Conservation (phyloP, 805 yeast genomes). For the Teunomyces lycoperdinae region DNA sequence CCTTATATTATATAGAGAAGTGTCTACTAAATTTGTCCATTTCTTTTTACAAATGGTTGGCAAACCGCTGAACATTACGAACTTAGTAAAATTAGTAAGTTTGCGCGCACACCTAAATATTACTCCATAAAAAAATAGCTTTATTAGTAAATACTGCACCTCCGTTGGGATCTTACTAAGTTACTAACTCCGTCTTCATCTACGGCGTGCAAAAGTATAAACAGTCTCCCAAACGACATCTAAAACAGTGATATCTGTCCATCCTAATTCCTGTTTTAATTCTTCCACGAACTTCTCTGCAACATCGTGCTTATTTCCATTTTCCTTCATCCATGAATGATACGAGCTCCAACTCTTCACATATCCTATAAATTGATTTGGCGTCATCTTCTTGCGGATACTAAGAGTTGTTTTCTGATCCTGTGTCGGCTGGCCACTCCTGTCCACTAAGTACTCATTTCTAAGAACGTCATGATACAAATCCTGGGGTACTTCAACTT, state of each 20-base stretch:
- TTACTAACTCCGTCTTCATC: not conserved
- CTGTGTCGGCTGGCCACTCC: constrained; percentile 16
- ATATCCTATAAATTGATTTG: constrained; percentile 22
- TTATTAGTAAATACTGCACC: not conserved
- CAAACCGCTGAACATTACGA: not conserved
- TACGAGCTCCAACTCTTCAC: constrained; percentile 39
- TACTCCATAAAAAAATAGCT: not conserved
- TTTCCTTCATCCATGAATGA: constrained; percentile 34
- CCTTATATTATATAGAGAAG: not conserved
- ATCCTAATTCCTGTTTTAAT: constrained; percentile 40
- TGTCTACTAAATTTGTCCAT: not conserved
- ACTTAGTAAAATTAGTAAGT: not conserved
- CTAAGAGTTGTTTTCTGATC: constrained; percentile 18
- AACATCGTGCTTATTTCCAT: constrained; percentile 40
- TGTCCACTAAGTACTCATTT: constrained; percentile 17
- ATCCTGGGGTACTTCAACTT: constrained; percentile 32
- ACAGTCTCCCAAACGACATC: constrained; percentile 57
- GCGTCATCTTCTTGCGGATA: constrained; percentile 17
- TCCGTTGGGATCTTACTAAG: not conserved
- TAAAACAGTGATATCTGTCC: constrained; percentile 43
- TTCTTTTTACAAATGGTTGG: not conserved
- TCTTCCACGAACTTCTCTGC: constrained; percentile 47
- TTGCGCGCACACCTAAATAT: not conserved
- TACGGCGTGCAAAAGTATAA: constrained; percentile 45
- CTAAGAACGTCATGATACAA: constrained; percentile 23